These are phyloP conservation scores for Melanogaster broomeanus DNA, from an alignment of 768 basidiomycete genomes.

Conservation along the genomic window DNA sequence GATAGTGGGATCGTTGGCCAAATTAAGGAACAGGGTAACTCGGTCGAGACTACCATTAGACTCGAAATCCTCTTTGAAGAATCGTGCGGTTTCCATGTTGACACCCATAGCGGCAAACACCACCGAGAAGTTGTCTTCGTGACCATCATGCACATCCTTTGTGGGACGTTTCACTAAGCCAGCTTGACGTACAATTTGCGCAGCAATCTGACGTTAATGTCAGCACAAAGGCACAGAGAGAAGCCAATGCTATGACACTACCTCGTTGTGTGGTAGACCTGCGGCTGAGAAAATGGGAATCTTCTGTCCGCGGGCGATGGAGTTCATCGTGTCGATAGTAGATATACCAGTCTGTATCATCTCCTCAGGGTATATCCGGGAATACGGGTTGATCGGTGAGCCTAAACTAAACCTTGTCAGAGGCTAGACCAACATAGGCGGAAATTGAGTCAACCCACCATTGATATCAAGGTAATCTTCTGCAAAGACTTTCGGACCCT, in stretches of 20 bases:
- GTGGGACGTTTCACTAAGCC: constrained; percentile 96
- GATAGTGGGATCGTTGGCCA: constrained; percentile 99
- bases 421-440: neutral
- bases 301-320: constrained; percentile 99
- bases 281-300: constrained; percentile 99
- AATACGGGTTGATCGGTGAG: constrained; percentile 96
- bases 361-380: constrained; percentile 99
- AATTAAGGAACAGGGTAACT: constrained; percentile 96
- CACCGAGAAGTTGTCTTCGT: constrained; percentile 99
- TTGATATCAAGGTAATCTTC: constrained; percentile 99
- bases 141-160: constrained; percentile 97
- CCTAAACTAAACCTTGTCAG: constrained; percentile 49
- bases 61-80: constrained; percentile 99
- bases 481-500: constrained; percentile 98
- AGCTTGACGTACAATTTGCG: constrained; percentile 99
- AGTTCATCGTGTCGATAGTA: constrained; percentile 97
- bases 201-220: constrained; percentile 75
- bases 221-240: constrained; percentile 21
- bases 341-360: constrained; percentile 99
- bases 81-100: constrained; percentile 99
- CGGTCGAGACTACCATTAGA: constrained; percentile 97
- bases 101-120: constrained; percentile 99
- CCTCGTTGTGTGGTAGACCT: constrained; percentile 98
- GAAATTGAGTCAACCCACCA: constrained; percentile 53
- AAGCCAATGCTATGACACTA: constrained; percentile 34